Evolutionary conservation across 192 early-diverging fungal species (phyloP).

Genomic region (Coemansia sp.): DNA sequence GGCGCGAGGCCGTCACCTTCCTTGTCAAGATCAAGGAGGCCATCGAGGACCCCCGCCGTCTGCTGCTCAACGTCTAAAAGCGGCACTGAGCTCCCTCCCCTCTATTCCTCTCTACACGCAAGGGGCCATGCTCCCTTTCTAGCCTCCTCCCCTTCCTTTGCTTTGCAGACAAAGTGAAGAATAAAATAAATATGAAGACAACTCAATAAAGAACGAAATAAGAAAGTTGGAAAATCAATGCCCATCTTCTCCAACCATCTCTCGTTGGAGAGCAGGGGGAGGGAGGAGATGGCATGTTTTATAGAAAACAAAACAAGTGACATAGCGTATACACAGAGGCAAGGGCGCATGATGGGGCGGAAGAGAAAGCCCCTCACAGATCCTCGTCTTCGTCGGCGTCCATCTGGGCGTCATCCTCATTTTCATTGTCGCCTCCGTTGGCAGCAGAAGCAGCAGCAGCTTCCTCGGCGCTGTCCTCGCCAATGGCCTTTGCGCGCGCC

Average conservation of each 20-base stretch:
- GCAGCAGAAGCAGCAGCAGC: slow-evolving; percentile 6
- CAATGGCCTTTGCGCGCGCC: slow-evolving; percentile 65
- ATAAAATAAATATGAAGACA: no score
- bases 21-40: slow-evolving; percentile 95
- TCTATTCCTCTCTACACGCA: slow-evolving; percentile 4
- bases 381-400: slow-evolving; percentile 11
- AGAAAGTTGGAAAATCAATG: no score
- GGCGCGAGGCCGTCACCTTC: slow-evolving; percentile 98
- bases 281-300: no score
- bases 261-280: no score
- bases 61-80: slow-evolving; percentile 83
- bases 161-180: no score
- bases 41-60: slow-evolving; percentile 91
- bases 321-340: not conserved
- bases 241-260: no score
- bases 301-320: not conserved
- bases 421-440: not conserved
- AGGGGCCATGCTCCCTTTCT: not conserved
- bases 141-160: no score
- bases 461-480: slow-evolving; percentile 52
- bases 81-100: not conserved
- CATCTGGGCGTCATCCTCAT: slow-evolving; percentile 19
- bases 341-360: not conserved
- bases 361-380: not conserved
- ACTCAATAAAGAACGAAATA: no score